Base-by-base conservation (phyloP, 2,329 filamentous ascomycete species). In the Arthrocladium fulminans region DNA sequence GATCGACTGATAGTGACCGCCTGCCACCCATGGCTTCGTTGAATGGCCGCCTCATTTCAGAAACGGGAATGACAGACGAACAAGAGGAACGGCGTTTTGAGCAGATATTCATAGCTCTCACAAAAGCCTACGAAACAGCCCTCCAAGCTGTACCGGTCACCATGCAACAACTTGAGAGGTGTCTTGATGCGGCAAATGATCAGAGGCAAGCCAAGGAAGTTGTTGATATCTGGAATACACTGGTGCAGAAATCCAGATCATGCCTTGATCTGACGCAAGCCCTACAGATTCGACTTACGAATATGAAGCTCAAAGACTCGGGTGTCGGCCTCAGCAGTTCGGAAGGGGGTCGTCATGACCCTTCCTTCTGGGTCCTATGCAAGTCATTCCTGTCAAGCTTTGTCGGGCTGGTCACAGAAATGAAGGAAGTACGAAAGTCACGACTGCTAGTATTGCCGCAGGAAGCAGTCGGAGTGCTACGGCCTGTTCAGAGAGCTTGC, bases 81-180 rank as follows among this genome's bases (percentile, higher is more conserved):
- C 84, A 88, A 54, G 87, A 94, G 54, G 88, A 94, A 57, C 76
- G 78, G 13, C 76, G 82, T 23, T 95, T 95, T 56, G 89, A 94
- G 54, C 79, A 74, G 52, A 87, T 96, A 19, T 94, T 86, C 67
- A 62, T 88, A 27, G 84, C 84, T 39, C 71, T 95, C 20, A 81
- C 83, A 39, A 77, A 75, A 47, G 85, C 87, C 1, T 83, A 84
- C 17, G 84, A 88, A 42, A 72, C 86, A 42, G 82, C 88, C 23
- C 75, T 86, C 56, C 78, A 79, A 35, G 81, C 81, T 1, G 70
- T 95, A 22, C 88, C 88, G 1, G 72, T 72, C 48, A 81, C 87
- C 53, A 80, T 81, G 51, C 73, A 72, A 44, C 83, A 88, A 53
- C 81, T 92, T 52, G 67, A 73, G 24, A 71, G 73, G 8, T 79